Evolutionary conservation across 352 stramenopile genomes (phyloP).

Genomic region (Globisporangium heterothallicum): DNA sequence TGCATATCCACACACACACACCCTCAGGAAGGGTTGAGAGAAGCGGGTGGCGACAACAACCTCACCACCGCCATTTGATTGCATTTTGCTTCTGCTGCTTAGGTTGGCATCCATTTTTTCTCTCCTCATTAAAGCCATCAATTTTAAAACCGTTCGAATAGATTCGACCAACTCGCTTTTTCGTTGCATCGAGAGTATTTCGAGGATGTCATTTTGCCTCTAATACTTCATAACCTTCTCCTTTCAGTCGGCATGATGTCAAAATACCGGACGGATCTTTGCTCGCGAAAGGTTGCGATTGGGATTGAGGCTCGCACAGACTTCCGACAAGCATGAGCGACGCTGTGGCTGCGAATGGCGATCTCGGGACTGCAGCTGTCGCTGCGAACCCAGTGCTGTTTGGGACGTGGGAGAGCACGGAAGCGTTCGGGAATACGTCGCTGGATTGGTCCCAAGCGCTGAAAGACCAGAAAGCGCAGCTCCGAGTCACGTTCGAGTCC

Average conservation of each 20-base stretch:
- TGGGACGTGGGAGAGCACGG: conserved; percentile 56
- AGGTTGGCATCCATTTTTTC: neutral
- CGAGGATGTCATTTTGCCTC: no score
- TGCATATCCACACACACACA: no score
- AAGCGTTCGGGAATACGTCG: conserved; percentile 72
- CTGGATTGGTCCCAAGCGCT: conserved; percentile 74
- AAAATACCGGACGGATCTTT: neutral
- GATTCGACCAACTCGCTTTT: no score
- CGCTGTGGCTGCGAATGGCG: neutral
- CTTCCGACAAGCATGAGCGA: no score
- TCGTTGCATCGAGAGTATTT: no score
- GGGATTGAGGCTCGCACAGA: no score
- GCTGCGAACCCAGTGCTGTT: neutral
- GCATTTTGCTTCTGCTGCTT: neutral
- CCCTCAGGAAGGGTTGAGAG: neutral
- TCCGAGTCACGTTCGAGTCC: conserved; percentile 35
- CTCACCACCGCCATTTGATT: neutral
- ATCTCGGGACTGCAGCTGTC: neutral
- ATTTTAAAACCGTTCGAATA: conserved; percentile 4
- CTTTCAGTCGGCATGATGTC: neutral
- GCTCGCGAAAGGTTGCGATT: neutral
- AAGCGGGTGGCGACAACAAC: neutral
- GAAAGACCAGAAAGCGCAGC: conserved; percentile 36
- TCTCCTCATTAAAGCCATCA: neutral
- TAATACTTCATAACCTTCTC: no score